Evolutionary conservation across 164 flowering plant genomes (phyloP).

Genomic region (Vitis rotundifolia): DNA sequence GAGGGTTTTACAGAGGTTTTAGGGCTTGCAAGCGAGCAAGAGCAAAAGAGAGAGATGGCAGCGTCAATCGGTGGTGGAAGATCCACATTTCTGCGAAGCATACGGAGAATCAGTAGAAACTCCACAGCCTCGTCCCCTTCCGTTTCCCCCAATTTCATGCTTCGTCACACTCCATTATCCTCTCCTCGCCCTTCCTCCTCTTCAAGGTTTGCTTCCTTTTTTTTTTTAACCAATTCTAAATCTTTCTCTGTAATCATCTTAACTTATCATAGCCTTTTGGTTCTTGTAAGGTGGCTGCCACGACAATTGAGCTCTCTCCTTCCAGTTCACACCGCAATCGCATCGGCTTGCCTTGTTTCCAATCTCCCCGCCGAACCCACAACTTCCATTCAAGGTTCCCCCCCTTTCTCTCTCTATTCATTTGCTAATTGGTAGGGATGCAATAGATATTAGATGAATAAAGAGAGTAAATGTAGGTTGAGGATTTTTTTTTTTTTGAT

Average conservation of each 20-base stretch:
- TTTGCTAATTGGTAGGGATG: too few species aligned
- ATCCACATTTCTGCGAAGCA: slow-evolving; percentile 26
- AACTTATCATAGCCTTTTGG: too few species aligned
- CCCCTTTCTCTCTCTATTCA: too few species aligned
- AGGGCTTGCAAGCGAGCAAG: slow-evolving; percentile 4
- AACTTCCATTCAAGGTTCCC: slow-evolving; percentile 30
- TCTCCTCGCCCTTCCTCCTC: slow-evolving; percentile 6
- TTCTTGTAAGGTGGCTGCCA: slow-evolving; percentile 28
- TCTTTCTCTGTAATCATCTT: background rate
- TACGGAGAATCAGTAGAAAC: slow-evolving; percentile 21
- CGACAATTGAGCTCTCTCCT: slow-evolving; percentile 44
- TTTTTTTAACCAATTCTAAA: background rate
- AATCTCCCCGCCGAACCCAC: slow-evolving; percentile 37
- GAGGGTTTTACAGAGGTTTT: slow-evolving; percentile 30
- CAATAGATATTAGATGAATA: too few species aligned
- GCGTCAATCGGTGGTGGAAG: slow-evolving; percentile 32
- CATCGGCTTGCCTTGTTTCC: slow-evolving; percentile 52
- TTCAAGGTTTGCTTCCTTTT: slow-evolving; percentile 3
- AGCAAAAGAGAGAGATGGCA: slow-evolving; percentile 21
- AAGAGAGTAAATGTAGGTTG: too few species aligned
- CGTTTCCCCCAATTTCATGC: slow-evolving; percentile 13
- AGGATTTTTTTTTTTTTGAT: too few species aligned
- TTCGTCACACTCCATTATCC: slow-evolving; percentile 25
- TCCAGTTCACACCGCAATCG: slow-evolving; percentile 41
- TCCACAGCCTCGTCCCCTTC: slow-evolving; percentile 1